phyloP scores from a whole-genome alignment of 495 filamentous ascomycete species.

The Penicillium pancosmium region DNA sequence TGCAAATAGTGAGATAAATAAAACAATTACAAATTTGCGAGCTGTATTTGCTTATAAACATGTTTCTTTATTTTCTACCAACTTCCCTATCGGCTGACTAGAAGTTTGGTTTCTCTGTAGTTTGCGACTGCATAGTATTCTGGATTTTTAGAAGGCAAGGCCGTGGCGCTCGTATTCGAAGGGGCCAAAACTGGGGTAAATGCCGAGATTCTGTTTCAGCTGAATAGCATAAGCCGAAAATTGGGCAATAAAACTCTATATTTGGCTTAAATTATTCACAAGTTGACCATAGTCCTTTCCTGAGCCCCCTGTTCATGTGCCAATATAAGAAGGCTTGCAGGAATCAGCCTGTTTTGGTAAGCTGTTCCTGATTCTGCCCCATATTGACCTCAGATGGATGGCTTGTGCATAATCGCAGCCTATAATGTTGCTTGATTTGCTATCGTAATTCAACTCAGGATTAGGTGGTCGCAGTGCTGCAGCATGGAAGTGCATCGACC shows the following conservation, averaged over 20 bases:
- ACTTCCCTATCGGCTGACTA: too few species aligned
- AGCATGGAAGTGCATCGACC: neutral
- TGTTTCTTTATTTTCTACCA: too few species aligned
- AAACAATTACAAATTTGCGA: too few species aligned
- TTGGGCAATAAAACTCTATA: neutral
- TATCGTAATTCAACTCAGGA: neutral
- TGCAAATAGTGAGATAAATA: too few species aligned
- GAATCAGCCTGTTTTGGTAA: neutral
- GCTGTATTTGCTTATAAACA: neutral
- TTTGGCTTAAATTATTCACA: neutral
- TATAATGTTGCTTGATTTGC: neutral
- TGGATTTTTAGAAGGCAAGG: neutral
- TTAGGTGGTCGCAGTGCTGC: neutral
- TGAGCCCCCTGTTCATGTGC: neutral
- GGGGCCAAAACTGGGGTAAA: neutral
- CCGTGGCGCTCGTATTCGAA: constrained; percentile 2
- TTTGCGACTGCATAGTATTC: too few species aligned
- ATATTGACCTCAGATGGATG: neutral
- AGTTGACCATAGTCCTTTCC: neutral
- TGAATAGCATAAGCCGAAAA: neutral
- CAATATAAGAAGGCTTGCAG: neutral
- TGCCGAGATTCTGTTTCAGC: neutral
- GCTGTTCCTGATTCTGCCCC: neutral
- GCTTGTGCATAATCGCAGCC: neutral
- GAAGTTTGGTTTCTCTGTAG: too few species aligned